phyloP scores from a whole-genome alignment of 129 eudicot genomes.

The Flaveria robusta region DNA sequence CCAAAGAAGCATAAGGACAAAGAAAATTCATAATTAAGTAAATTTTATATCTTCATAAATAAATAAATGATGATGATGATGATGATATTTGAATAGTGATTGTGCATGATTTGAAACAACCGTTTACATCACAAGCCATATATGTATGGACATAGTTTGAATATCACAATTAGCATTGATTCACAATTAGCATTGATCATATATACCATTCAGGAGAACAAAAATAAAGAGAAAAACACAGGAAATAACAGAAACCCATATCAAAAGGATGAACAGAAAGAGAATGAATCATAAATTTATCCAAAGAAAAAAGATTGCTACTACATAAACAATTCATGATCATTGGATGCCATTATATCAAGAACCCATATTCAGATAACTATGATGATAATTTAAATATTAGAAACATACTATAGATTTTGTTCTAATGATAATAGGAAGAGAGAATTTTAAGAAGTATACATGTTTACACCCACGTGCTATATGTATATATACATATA shows the following conservation, averaged over 20 bases:
- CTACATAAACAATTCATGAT: not conserved
- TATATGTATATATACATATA: not conserved
- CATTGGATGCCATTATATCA: not conserved
- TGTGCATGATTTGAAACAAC: slow-evolving; percentile 17
- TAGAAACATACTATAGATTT: slow-evolving; percentile 55
- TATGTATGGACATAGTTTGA: slow-evolving; percentile 11
- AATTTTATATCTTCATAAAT: not conserved
- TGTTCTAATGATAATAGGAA: slow-evolving; percentile 92
- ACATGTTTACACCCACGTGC: not conserved
- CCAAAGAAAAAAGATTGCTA: not conserved
- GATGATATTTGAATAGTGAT: not conserved
- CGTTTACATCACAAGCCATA: not conserved
- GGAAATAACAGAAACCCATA: slow-evolving; percentile 9
- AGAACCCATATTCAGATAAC: not conserved
- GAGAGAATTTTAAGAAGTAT: slow-evolving; percentile 87
- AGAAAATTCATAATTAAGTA: not conserved
- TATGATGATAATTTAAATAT: not conserved
- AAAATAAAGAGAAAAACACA: not conserved
- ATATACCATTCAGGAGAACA: not conserved
- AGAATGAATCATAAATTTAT: not conserved
- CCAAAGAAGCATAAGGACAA: slow-evolving; percentile 22
- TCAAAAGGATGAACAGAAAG: not conserved
- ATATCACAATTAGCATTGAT: slow-evolving; percentile 5
- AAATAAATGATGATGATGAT: not conserved
- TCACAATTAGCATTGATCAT: too few relatives aligned